phyloP scores from a whole-genome alignment of 495 filamentous ascomycete genomes.

The Hypoxylon intermedium region DNA sequence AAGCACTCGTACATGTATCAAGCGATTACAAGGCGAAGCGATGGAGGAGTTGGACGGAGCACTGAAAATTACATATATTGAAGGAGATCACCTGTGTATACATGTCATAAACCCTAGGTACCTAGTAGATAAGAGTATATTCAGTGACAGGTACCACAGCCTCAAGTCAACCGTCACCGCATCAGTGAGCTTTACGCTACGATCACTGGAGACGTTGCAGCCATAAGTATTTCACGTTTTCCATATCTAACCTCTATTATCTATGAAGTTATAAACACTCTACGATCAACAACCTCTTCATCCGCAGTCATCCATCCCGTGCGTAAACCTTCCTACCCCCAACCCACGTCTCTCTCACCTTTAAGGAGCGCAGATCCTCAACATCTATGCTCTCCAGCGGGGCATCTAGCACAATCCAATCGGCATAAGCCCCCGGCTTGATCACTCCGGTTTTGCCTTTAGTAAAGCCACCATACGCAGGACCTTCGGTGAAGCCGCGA shows the following conservation, averaged over 20 bases:
- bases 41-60: too few relatives aligned
- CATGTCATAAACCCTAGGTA: too few relatives aligned
- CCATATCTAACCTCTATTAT: not conserved
- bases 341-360: constrained; percentile 70
- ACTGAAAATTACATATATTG: too few relatives aligned
- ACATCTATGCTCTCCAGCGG: constrained; percentile 46
- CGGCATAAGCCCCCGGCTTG: constrained; percentile 60
- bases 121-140: too few relatives aligned
- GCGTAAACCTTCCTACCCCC: constrained; percentile 56
- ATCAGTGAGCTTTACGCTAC: too few relatives aligned
- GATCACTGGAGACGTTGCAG: constrained; percentile 8
- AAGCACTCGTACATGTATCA: too few relatives aligned
- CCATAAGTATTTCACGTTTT: not conserved
- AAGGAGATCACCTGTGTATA: too few relatives aligned
- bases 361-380: constrained; percentile 56
- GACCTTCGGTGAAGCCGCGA: constrained; percentile 59
- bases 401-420: constrained; percentile 68
- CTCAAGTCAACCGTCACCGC: too few relatives aligned
- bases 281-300: not conserved
- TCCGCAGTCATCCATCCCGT: constrained; percentile 28
- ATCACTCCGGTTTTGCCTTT: constrained; percentile 62
- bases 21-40: too few relatives aligned
- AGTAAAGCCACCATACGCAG: constrained; percentile 56
- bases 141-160: too few relatives aligned
- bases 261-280: not conserved